Percentiles rank a stretch among this genome's conserved stretches.
These are phyloP conservation scores for Pyrus bretschneideri DNA, from an alignment of 306 rosid species.

Conservation along the genomic window DNA sequence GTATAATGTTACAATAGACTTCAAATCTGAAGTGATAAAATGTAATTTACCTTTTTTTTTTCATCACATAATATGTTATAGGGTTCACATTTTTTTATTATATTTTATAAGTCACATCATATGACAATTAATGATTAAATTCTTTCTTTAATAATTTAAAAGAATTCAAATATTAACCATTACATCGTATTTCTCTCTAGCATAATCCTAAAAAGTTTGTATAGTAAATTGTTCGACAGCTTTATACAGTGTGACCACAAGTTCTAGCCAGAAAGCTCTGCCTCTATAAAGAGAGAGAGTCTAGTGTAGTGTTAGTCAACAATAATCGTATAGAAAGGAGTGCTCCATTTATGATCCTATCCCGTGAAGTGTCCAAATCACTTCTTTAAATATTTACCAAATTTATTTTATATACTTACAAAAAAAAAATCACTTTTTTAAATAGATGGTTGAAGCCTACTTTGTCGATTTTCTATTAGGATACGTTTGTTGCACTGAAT, in stretches of 20 bases:
- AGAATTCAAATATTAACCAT: no score
- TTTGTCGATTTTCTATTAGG: not conserved
- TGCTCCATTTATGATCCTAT: constrained; percentile 8
- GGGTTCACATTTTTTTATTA: no score
- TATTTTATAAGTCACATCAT: no score
- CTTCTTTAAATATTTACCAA: not conserved
- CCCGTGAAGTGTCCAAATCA: constrained; percentile 19
- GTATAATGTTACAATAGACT: no score
- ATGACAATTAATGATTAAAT: no score
- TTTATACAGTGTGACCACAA: not conserved
- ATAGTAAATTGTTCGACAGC: not conserved
- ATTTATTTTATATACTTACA: not conserved
- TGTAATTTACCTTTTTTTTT: no score
- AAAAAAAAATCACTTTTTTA: not conserved
- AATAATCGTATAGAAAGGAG: constrained; percentile 10
- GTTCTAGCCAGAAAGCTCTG: not conserved
- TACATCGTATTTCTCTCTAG: no score
- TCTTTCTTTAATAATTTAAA: no score
- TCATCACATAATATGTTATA: no score
- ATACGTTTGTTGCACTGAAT: accelerated
- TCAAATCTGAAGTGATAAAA: no score
- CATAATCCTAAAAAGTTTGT: not conserved
- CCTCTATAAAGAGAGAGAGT: not conserved
- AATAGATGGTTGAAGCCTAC: not conserved
- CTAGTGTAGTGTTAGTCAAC: not conserved